Evolutionary conservation across 1,139 yeast genomes (phyloP).

Genomic region (Magnusiomyces starmeri): DNA sequence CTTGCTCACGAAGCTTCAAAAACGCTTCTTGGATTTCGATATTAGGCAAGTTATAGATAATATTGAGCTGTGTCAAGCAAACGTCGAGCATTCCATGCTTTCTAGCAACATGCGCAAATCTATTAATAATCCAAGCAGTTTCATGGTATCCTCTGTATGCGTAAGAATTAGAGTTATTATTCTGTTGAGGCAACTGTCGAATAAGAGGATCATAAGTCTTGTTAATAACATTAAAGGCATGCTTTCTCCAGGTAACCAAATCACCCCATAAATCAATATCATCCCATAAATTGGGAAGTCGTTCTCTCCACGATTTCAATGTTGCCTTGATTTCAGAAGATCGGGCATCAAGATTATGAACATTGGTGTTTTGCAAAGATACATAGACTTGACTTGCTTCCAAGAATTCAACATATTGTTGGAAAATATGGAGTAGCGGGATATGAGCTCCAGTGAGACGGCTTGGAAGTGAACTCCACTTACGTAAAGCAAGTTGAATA

Average conservation of each 20-base stretch:
- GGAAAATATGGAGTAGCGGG: conserved; percentile 87
- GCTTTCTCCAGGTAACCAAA: conserved; percentile 96
- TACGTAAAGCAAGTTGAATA: conserved; percentile 81
- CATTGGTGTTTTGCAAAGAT: conserved; percentile 81
- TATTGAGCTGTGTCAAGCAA: conserved; percentile 84
- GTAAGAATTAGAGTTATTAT: conserved; percentile 66
- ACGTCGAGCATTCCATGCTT: conserved; percentile 97
- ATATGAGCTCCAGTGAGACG: conserved; percentile 80
- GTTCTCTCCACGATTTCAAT: conserved; percentile 94
- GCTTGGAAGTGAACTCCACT: conserved; percentile 87
- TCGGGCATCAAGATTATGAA: conserved; percentile 83
- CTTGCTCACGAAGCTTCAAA: conserved; percentile 90
- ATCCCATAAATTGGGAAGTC: conserved; percentile 94
- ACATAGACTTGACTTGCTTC: conserved; percentile 95
- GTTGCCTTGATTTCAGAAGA: conserved; percentile 93
- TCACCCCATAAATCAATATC: conserved; percentile 98
- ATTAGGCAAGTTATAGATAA: conserved; percentile 92
- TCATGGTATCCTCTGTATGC: conserved; percentile 98
- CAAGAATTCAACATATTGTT: conserved; percentile 94
- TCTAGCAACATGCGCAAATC: conserved; percentile 97
- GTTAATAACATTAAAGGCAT: conserved; percentile 91
- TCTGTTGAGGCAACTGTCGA: conserved; percentile 74
- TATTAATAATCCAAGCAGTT: conserved; percentile 96
- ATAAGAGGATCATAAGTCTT: conserved; percentile 89
- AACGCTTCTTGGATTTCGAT: conserved; percentile 98